phyloP scores from a whole-genome alignment of 257 asterid species.

The Solanum etuberosum region DNA sequence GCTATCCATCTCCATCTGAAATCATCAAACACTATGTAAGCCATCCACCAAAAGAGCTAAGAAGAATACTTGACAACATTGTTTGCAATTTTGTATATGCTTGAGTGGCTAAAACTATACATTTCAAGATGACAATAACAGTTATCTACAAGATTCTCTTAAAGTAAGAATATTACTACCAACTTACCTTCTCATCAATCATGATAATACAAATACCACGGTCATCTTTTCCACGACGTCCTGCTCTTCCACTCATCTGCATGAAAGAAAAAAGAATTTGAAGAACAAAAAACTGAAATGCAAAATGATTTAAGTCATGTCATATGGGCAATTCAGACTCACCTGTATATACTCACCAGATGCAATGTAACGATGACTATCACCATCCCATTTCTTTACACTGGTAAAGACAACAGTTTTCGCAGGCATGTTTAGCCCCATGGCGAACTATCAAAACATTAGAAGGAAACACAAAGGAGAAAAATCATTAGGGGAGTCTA shows the following conservation, averaged over 20 bases:
- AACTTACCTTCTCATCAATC: constrained; percentile 79
- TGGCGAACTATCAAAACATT: constrained; percentile 54
- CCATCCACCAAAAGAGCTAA: neutral
- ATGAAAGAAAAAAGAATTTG: constrained; percentile 12
- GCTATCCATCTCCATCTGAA: constrained; percentile 92
- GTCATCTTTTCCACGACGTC: constrained; percentile 99
- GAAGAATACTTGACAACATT: neutral
- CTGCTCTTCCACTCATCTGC: constrained; percentile 99
- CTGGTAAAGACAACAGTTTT: constrained; percentile 95
- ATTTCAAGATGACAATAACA: neutral
- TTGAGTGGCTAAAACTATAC: neutral
- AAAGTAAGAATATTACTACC: neutral
- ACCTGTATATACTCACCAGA: constrained; percentile 99
- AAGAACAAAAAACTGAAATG: neutral
- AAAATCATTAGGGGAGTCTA: neutral
- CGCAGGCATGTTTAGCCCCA: constrained; percentile 99
- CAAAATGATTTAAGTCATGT: neutral
- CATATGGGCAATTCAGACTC: constrained; percentile 15
- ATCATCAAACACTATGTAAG: neutral
- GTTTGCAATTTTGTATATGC: neutral
- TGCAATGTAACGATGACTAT: constrained; percentile 89
- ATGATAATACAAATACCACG: constrained; percentile 91
- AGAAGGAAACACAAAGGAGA: constrained; percentile 6
- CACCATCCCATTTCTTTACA: constrained; percentile 97
- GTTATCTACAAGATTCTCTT: neutral